Evolutionary conservation across 768 basidiomycete genomes (phyloP).

Genomic region (Boletus reticulatus): DNA sequence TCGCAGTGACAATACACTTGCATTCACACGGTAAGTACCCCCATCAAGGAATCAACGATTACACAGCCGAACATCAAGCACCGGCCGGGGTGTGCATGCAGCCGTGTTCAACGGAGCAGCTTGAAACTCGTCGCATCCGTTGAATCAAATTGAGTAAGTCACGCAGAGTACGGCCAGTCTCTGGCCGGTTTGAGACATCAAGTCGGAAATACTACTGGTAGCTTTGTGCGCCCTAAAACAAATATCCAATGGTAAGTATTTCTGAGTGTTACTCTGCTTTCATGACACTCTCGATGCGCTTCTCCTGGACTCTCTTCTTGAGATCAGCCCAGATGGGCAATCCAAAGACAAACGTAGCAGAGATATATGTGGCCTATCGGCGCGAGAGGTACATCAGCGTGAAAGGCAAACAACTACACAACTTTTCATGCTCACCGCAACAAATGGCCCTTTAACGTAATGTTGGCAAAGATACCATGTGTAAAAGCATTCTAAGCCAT

Average conservation of each 20-base stretch:
- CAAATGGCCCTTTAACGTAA: conserved; percentile 21
- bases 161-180: too few relatives aligned
- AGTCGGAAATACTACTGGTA: neutral
- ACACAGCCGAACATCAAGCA: too few relatives aligned
- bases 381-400: neutral
- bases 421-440: conserved; percentile 14
- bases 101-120: too few relatives aligned
- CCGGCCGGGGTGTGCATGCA: too few relatives aligned
- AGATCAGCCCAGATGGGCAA: conserved; percentile 54
- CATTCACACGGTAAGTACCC: too few relatives aligned
- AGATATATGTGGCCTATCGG: conserved; percentile 51
- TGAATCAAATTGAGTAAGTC: too few relatives aligned
- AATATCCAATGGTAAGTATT: neutral
- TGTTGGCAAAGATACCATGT: conserved; percentile 28
- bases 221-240: neutral
- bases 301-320: conserved; percentile 56
- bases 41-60: too few relatives aligned
- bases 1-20: too few relatives aligned
- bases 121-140: too few relatives aligned
- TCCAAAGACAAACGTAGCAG: conserved; percentile 51
- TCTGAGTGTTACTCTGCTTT: conserved; percentile 50
- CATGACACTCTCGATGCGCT: conserved; percentile 78
- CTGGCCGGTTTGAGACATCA: neutral
- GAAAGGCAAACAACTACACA: neutral
- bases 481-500: conserved; percentile 29